Base-by-base conservation (phyloP, 2,329 filamentous ascomycete species). In the Dryadomyces quercivorus region DNA sequence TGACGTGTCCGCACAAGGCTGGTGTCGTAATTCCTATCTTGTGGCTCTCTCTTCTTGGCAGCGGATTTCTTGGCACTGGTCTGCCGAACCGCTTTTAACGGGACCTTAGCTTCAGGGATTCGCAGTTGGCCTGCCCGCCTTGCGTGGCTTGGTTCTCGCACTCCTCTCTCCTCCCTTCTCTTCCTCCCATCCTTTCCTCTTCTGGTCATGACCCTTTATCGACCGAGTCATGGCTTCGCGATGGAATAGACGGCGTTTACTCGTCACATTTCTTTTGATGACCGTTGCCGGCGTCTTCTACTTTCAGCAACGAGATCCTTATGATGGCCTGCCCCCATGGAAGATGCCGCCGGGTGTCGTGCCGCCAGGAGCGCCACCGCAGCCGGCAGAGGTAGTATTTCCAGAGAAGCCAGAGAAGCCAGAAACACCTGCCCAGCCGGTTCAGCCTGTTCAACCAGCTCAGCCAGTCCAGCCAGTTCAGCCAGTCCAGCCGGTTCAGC, bases 221-320 rank as follows among this genome's bases (percentile, higher is more conserved):
- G 15, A 40, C 36, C 9, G 36, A 21, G 22, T 40, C 48, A 60
- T 60, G 59, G 59, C 56, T 15, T 43, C 52, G 8, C 59, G 59
- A 22, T 59, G 57, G 59, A 56, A 42, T 49, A 50, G 42, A 20
- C 57, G 59, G 22, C 57, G 57, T 31, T 15, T 60, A 38, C n/a
- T 56, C 31, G 42, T 47, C 51, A 55, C 57, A 1, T 42, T 60
- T 10, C 7, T 59, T 4, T 18, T 60, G 5, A 51, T 55, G 13
- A 48, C 43, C 52, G 34, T 60, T 21, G 12, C 55, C 36, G 50
- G 48, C 43, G 45, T 60, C 8, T 38, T 60, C 15, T 60, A 56
- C 54, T 20, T 42, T 8, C 57, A 59, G 46, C 54, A 56, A 8
- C 12, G n/a, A 6, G 22, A 51, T 20, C 15, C 50, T 7, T 7